phyloP scores from a whole-genome alignment of 805 yeast genomes.

The Pichia membranifaciens region DNA sequence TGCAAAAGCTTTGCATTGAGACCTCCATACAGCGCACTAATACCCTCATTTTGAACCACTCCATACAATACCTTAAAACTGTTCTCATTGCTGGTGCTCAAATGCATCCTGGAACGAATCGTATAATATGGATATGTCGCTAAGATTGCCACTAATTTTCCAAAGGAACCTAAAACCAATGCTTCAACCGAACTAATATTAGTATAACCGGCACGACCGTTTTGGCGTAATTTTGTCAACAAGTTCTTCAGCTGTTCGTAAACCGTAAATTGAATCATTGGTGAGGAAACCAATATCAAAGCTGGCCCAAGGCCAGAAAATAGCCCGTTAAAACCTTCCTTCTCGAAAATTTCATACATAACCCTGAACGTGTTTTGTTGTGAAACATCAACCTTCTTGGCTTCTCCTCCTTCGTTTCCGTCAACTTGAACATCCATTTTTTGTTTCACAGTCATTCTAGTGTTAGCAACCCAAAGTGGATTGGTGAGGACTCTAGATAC shows the following conservation, averaged over 20 bases:
- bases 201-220: conserved; percentile 18
- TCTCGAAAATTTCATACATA: conserved; percentile 54
- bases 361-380: conserved; percentile 46
- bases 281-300: conserved; percentile 75
- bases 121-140: conserved; percentile 91
- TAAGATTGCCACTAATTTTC: conserved; percentile 83
- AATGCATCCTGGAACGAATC: conserved; percentile 81
- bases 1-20: conserved; percentile 73
- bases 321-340: conserved; percentile 66
- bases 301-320: conserved; percentile 90
- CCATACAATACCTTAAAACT: conserved; percentile 43
- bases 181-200: conserved; percentile 70
- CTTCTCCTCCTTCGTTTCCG: conserved; percentile 9
- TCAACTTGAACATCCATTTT: conserved; percentile 15
- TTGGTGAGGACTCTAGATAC: conserved; percentile 76
- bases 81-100: conserved; percentile 35
- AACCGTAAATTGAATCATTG: conserved; percentile 86
- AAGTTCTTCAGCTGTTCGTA: conserved; percentile 79
- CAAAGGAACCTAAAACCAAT: conserved; percentile 80
- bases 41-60: conserved; percentile 65
- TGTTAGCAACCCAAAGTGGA: conserved; percentile 94
- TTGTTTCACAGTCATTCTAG: conserved; percentile 67
- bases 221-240: conserved; percentile 37
- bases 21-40: conserved; percentile 76
- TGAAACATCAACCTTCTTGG: conserved; percentile 13